phyloP scores from a whole-genome alignment of 2,329 filamentous ascomycete species.

The Fusarium sp. region DNA sequence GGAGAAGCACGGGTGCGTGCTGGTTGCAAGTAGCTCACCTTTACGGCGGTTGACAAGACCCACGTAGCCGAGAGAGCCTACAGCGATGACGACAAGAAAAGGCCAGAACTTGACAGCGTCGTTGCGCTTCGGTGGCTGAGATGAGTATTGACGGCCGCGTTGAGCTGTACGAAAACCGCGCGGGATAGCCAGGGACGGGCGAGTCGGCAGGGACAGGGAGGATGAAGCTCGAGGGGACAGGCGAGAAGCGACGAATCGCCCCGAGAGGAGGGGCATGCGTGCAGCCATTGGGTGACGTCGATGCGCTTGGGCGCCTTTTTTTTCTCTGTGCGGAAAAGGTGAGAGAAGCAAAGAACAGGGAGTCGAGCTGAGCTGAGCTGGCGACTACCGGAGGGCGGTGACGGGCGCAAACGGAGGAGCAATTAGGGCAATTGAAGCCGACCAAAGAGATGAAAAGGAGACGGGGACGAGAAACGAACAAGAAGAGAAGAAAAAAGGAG shows the following conservation, averaged over 20 bases:
- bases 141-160: slow-evolving; percentile 56
- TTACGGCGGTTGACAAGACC: slow-evolving; percentile 62
- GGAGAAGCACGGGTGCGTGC: background rate
- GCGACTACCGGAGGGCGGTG: slow-evolving; percentile 27
- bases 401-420: slow-evolving; percentile 15
- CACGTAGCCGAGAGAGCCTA: slow-evolving; percentile 63
- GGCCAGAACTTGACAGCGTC: slow-evolving; percentile 68
- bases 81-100: slow-evolving; percentile 62
- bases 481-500: background rate
- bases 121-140: slow-evolving; percentile 52
- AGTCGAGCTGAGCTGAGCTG: slow-evolving; percentile 7
- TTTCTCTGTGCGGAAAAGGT: background rate
- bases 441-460: slow-evolving; percentile 4
- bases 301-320: background rate
- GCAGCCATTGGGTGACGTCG: slow-evolving; percentile 47
- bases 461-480: background rate
- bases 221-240: slow-evolving; percentile 26
- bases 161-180: slow-evolving; percentile 27
- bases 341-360: background rate
- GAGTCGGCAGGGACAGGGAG: slow-evolving; percentile 3
- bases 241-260: slow-evolving; percentile 42
- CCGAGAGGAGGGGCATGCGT: slow-evolving; percentile 45
- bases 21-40: slow-evolving; percentile 50
- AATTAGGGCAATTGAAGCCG: background rate
- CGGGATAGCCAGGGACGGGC: slow-evolving; percentile 18